Evolutionary conservation across 1,284 basidiomycete species (phyloP).

Genomic region (Marasmius tenuissimus): DNA sequence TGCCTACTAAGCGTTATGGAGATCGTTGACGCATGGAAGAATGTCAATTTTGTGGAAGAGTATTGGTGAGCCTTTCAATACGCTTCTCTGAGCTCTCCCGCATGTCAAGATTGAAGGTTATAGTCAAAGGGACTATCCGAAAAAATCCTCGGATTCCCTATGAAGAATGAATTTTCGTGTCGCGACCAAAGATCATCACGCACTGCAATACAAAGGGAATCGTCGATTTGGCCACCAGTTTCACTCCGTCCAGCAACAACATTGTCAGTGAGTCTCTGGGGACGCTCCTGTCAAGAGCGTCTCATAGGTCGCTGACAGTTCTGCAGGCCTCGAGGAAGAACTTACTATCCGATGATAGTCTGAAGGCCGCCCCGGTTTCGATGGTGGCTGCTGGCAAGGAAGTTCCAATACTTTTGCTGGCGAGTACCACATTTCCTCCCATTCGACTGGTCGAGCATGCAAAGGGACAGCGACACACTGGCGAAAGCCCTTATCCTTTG

Average conservation of each 20-base stretch:
- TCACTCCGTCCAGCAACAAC: constrained; percentile 18
- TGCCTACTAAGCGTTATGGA: no score
- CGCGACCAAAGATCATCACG: constrained; percentile 17
- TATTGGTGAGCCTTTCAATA: background rate
- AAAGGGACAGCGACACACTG: constrained; percentile 16
- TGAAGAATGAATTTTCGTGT: constrained; percentile 19
- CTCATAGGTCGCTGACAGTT: background rate
- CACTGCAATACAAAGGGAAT: constrained; percentile 15
- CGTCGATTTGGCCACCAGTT: constrained; percentile 17
- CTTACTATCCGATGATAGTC: background rate
- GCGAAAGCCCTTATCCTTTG: constrained; percentile 13
- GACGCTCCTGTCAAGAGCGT: no score
- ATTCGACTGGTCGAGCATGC: constrained; percentile 13
- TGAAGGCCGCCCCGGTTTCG: background rate
- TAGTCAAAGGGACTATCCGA: background rate
- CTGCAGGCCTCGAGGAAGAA: background rate
- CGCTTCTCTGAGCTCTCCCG: background rate
- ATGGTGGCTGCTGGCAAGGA: background rate
- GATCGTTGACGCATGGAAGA: no score
- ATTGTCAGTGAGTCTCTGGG: constrained; percentile 12
- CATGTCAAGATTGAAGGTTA: background rate
- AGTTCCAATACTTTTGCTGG: background rate
- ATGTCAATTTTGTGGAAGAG: no score
- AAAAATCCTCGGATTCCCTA: background rate
- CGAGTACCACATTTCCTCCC: constrained; percentile 1